Evolutionary conservation across 2,329 filamentous ascomycete species (phyloP).

Genomic region (Arthroderma sp.): DNA sequence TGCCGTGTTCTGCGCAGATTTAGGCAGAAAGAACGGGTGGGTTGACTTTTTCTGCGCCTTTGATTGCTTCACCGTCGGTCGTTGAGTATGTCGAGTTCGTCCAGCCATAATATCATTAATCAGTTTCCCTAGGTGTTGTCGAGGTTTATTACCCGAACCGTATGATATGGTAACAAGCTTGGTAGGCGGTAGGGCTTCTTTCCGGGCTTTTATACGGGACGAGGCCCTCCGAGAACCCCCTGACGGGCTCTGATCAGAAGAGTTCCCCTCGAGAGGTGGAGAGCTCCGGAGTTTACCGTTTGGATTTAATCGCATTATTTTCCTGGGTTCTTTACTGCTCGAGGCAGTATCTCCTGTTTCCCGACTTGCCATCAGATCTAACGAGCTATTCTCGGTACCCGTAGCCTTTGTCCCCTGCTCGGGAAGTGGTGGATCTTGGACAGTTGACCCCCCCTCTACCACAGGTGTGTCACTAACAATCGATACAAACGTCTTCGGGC

Average conservation of each 20-base stretch:
- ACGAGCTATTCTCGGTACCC: too few species aligned
- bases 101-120: slow-evolving; percentile 50
- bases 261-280: slow-evolving; percentile 15
- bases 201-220: too few species aligned
- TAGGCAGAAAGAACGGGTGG: slow-evolving; percentile 59
- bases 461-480: too few species aligned
- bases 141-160: slow-evolving; percentile 34
- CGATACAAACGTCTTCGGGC: too few species aligned
- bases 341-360: too few species aligned
- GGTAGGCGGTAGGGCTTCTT: too few species aligned
- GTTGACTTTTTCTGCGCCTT: slow-evolving; percentile 32
- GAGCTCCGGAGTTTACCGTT: slow-evolving; percentile 33
- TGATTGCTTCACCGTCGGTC: slow-evolving; percentile 7
- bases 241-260: slow-evolving; percentile 12
- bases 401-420: too few species aligned
- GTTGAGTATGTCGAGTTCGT: slow-evolving; percentile 11
- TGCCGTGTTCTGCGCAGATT: slow-evolving; percentile 23
- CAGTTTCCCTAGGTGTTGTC: slow-evolving; percentile 40
- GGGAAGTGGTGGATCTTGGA: too few species aligned
- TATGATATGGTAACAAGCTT: slow-evolving; percentile 41
- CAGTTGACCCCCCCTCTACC: too few species aligned
- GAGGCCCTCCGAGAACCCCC: neutral
- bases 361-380: too few species aligned
- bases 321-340: slow-evolving; percentile 16
- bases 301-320: slow-evolving; percentile 30